These are phyloP conservation scores for Solanum megistacrolobum DNA, from an alignment of 257 asterid species.

Conservation along the genomic window DNA sequence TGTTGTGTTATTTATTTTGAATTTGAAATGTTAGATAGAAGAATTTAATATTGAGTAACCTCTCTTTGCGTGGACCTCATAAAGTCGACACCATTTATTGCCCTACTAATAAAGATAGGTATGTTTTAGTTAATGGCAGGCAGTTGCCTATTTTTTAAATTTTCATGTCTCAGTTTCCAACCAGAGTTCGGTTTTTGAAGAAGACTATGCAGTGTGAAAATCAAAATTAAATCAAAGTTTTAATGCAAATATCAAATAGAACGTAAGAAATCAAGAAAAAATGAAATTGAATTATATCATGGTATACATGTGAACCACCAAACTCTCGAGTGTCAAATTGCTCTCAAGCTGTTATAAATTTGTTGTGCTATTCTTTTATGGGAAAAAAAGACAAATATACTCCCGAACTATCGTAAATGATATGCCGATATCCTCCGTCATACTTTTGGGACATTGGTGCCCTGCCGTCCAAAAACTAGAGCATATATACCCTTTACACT, in stretches of 20 bases:
- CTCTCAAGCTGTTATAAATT: not conserved
- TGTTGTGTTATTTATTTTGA: not conserved
- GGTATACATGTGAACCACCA: constrained; percentile 1
- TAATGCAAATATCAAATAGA: not conserved
- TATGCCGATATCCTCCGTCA: too few species aligned
- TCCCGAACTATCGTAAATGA: too few species aligned
- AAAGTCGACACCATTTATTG: constrained; percentile 10
- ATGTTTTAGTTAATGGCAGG: constrained; percentile 19
- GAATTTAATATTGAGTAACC: not conserved
- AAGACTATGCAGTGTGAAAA: too few species aligned
- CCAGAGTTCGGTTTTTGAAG: not conserved
- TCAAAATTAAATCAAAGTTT: not conserved
- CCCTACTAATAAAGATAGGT: constrained; percentile 21
- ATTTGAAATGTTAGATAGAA: not conserved
- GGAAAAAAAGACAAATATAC: too few species aligned
- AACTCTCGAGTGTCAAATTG: not conserved
- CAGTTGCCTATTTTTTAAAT: not conserved
- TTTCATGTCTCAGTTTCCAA: not conserved
- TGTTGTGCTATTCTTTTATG: too few species aligned
- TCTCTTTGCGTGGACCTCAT: not conserved
- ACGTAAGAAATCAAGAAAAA: not conserved
- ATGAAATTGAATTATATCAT: not conserved
- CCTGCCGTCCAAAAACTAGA: too few species aligned
- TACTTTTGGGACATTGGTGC: too few species aligned
- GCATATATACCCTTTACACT: too few species aligned